phyloP scores from a whole-genome alignment of 495 filamentous ascomycete genomes.

The Astrothelium macrocarpum region DNA sequence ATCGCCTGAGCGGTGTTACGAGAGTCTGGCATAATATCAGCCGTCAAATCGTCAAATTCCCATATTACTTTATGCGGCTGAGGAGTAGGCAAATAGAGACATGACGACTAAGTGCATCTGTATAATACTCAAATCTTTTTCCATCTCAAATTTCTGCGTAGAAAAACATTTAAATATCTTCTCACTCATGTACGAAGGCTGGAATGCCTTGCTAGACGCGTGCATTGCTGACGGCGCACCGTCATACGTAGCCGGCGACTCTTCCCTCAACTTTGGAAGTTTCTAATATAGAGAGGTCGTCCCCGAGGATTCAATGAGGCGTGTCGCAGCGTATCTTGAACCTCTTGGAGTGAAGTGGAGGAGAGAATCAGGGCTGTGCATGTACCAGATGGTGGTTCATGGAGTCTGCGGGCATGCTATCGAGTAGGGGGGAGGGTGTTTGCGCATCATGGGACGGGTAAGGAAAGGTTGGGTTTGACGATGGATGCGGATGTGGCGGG shows the following conservation, averaged over 20 bases:
- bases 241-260: constrained; percentile 40
- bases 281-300: constrained; percentile 32
- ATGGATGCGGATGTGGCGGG: neutral
- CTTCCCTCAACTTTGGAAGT: constrained; percentile 34
- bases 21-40: too few species aligned
- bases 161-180: too few species aligned
- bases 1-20: too few species aligned
- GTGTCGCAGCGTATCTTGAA: constrained; percentile 36
- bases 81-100: too few species aligned
- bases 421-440: neutral
- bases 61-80: too few species aligned
- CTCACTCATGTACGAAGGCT: constrained; percentile 39
- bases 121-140: too few species aligned
- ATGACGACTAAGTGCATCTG: too few species aligned
- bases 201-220: constrained; percentile 38
- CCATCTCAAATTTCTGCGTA: constrained; percentile 33
- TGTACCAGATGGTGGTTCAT: constrained; percentile 5
- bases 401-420: neutral
- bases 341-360: constrained; percentile 26
- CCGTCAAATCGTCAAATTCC: too few species aligned
- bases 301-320: constrained; percentile 38
- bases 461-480: neutral
- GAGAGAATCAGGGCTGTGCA: constrained; percentile 14
- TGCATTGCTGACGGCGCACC: constrained; percentile 33
- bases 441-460: neutral